Evolutionary conservation across 148 eudicot species (phyloP), one percentile per base, ranked within the genome.

Genomic region (Mesembryanthemum crystallinum): DNA sequence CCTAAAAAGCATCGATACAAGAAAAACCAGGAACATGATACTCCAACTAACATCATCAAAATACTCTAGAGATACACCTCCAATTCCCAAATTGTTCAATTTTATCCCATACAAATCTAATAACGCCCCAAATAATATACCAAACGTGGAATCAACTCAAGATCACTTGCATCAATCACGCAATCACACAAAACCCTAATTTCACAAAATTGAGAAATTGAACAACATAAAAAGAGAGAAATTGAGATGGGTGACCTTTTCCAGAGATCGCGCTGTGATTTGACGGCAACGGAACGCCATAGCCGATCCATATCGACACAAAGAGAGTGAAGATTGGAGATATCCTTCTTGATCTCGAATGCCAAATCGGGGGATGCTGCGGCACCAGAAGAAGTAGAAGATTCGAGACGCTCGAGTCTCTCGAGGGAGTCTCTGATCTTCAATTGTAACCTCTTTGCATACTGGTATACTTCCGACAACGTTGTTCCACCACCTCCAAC

Each of bases 201-300:
- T 5, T 8, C 47, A 29, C 68, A 64, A 33, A 33, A 29, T 13
- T 0, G 24, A 0, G 5, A 20, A 35, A 7, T 11, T 45, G 7
- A n/a, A n/a, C n/a, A n/a, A n/a, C n/a, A n/a, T n/a, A n/a, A n/a
- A n/a, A n/a, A n/a, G n/a, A n/a, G n/a, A n/a, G n/a, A n/a, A n/a
- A n/a, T n/a, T n/a, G 28, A 28, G 21, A 54, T 33, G 67, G 15
- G 30, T 11, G 2, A 94, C 98, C 98, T 88, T 83, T 84, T 88
- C 98, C 98, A 94, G 69, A 90, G 88, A 89, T 94, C 95, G 52
- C 95, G 95, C 47, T 94, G 97, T n/a, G 98, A 82, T 73, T 88
- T 94, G 69, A 86, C 88, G 5, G 90, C 72, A 24, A 92, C 82
- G 20, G 97, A 89, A 8, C 97, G 89, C 98, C 98, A 94, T 57